These are phyloP conservation scores for Myochromella boudieri DNA, from an alignment of 768 basidiomycete genomes.

Conservation along the genomic window DNA sequence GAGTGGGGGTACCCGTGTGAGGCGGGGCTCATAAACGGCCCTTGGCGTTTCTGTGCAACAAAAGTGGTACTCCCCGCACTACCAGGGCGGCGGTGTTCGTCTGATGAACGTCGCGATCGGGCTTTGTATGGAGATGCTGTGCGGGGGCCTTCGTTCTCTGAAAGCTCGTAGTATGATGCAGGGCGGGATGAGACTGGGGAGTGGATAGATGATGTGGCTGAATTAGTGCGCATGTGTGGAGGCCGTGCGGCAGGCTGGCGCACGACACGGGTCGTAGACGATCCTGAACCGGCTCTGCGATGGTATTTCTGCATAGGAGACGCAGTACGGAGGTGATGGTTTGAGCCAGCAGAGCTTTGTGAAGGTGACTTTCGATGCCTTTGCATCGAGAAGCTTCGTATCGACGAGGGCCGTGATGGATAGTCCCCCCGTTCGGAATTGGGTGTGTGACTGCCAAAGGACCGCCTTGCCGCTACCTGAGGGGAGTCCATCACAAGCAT, in stretches of 20 bases:
- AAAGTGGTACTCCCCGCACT: slow-evolving; percentile 56
- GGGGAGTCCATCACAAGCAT: slow-evolving; percentile 60
- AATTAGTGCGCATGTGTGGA: slow-evolving; percentile 70
- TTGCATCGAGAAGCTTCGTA: slow-evolving; percentile 73
- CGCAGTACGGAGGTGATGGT: slow-evolving; percentile 61
- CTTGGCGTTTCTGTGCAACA: slow-evolving; percentile 79
- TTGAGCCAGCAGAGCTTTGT: slow-evolving; percentile 72
- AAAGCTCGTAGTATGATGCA: slow-evolving; percentile 74
- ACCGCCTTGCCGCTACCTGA: slow-evolving; percentile 63
- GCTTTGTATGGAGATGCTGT: slow-evolving; percentile 64
- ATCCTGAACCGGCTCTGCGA: slow-evolving; percentile 75
- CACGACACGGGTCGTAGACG: slow-evolving; percentile 74
- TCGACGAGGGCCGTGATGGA: slow-evolving; percentile 80
- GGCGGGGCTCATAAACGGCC: slow-evolving; percentile 64
- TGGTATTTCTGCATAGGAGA: slow-evolving; percentile 82
- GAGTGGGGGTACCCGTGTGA: slow-evolving; percentile 38
- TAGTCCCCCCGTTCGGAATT: slow-evolving; percentile 82
- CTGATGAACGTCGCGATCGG: slow-evolving; percentile 47
- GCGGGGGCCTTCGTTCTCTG: slow-evolving; percentile 65
- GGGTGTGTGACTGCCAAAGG: slow-evolving; percentile 80
- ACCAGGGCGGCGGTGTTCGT: slow-evolving; percentile 41
- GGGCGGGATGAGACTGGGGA: slow-evolving; percentile 77
- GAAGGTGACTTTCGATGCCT: slow-evolving; percentile 77
- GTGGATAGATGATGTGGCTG: slow-evolving; percentile 74
- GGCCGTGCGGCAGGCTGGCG: slow-evolving; percentile 49